phyloP scores from a whole-genome alignment of 106 monocot species.

The Dendrobium nobile region DNA sequence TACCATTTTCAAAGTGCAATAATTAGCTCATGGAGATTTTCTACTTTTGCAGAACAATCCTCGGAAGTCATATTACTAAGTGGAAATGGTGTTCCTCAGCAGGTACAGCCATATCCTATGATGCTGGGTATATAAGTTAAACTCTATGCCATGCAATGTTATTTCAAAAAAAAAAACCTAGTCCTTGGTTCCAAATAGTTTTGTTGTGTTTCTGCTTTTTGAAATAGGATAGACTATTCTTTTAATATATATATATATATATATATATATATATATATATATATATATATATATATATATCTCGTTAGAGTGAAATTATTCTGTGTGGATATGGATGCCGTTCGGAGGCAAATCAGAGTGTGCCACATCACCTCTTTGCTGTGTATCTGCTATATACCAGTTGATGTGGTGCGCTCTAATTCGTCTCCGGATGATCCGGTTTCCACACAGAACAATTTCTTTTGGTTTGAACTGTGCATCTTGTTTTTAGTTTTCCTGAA shows the following conservation, averaged over 20 bases:
- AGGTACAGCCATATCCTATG: not conserved
- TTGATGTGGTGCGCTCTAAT: no score
- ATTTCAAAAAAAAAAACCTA: not conserved
- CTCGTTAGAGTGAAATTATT: no score
- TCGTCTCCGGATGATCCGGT: no score
- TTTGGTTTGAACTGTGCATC: not conserved
- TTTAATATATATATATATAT: not conserved
- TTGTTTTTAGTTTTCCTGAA: no score
- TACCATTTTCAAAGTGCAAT: not conserved
- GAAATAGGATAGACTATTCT: not conserved
- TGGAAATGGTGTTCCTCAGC: not conserved
- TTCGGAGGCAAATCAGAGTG: no score
- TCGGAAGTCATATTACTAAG: slow-evolving; percentile 41
- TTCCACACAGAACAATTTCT: no score
- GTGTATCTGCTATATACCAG: no score
- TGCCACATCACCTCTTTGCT: no score
- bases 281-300: not conserved
- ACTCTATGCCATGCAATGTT: not conserved
- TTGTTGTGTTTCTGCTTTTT: not conserved
- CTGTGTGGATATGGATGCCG: no score
- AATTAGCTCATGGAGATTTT: not conserved
- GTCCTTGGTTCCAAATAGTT: not conserved
- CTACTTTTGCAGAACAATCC: slow-evolving; percentile 33
- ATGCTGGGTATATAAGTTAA: not conserved
- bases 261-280: not conserved